Percentiles rank a stretch among this genome's conserved stretches.
Evolutionary conservation across 2,329 filamentous ascomycete species (phyloP).

Genomic region (Neopestalotiopsis sp.): DNA sequence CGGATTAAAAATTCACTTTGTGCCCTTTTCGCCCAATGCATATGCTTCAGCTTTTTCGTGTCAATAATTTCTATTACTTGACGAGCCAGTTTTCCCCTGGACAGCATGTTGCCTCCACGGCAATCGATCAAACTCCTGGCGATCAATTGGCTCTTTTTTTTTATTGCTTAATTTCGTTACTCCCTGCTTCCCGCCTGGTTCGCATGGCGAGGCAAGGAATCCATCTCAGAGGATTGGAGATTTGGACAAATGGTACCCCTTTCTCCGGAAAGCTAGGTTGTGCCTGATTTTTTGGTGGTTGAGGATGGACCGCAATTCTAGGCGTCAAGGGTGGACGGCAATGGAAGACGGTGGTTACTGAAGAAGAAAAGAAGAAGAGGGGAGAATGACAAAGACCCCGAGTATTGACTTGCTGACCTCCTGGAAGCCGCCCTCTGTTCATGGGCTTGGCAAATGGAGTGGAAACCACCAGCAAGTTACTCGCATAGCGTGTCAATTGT

Average conservation of each 20-base stretch:
- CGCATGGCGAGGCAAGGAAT: background rate
- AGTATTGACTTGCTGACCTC: background rate
- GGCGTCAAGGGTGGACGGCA: constrained; percentile 2
- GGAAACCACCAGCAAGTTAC: background rate
- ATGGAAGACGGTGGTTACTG: background rate
- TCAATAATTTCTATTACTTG: constrained; percentile 18
- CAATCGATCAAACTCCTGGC: background rate
- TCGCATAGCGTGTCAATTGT: background rate
- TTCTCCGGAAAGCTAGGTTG: background rate
- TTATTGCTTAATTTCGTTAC: constrained; percentile 18
- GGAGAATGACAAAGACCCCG: background rate
- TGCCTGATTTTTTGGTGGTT: background rate
- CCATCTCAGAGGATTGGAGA: constrained; percentile 4
- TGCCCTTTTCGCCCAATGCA: background rate
- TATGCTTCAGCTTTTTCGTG: constrained; percentile 6
- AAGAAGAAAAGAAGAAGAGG: background rate
- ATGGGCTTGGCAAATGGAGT: background rate
- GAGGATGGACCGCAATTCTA: background rate
- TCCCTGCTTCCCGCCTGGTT: constrained; percentile 1
- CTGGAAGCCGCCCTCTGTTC: background rate
- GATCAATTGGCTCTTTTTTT: background rate
- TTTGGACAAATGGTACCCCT: constrained; percentile 12
- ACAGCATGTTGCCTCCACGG: background rate
- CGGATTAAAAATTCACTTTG: background rate
- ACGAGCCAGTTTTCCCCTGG: background rate